A percentile compares a stretch with the other conserved stretches of the same genome.
These are phyloP conservation scores for Daedaleopsis nitida DNA, from an alignment of 768 basidiomycete species.

Conservation along the genomic window DNA sequence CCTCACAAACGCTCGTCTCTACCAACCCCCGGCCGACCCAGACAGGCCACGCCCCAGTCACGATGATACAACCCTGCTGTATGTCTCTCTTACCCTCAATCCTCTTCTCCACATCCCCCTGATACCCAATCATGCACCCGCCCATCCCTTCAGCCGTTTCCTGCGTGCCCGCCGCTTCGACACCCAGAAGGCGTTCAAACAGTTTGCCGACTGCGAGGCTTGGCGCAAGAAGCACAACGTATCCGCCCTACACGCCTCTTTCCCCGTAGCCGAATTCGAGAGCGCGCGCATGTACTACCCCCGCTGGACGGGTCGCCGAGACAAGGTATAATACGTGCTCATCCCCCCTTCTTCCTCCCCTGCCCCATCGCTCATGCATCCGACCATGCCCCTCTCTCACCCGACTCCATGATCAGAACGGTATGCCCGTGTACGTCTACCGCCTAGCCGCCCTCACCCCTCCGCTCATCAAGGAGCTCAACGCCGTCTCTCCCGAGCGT, in stretches of 20 bases:
- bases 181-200: constrained; percentile 60
- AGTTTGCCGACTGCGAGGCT: constrained; percentile 65
- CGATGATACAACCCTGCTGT: constrained; percentile 60
- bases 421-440: constrained; percentile 78
- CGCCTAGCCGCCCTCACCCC: constrained; percentile 60
- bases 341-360: not conserved
- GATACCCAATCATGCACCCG: not conserved
- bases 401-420: constrained; percentile 44
- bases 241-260: constrained; percentile 60
- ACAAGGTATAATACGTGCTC: constrained; percentile 52
- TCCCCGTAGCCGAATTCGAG: constrained; percentile 63
- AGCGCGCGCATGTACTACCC: constrained; percentile 67
- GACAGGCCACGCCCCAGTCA: constrained; percentile 37
- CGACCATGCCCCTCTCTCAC: not conserved
- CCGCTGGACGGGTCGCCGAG: constrained; percentile 77
- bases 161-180: constrained; percentile 79
- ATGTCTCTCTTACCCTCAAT: not conserved
- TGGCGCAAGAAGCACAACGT: constrained; percentile 72
- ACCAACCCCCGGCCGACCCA: constrained; percentile 37
- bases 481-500: constrained; percentile 51
- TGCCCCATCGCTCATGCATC: not conserved
- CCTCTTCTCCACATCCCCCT: constrained; percentile 27
- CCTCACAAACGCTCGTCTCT: constrained; percentile 54
- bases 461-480: constrained; percentile 60
- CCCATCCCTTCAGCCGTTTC: constrained; percentile 60